Base-by-base conservation (phyloP, 441 rosid species). In the Erodium trifolium region DNA sequence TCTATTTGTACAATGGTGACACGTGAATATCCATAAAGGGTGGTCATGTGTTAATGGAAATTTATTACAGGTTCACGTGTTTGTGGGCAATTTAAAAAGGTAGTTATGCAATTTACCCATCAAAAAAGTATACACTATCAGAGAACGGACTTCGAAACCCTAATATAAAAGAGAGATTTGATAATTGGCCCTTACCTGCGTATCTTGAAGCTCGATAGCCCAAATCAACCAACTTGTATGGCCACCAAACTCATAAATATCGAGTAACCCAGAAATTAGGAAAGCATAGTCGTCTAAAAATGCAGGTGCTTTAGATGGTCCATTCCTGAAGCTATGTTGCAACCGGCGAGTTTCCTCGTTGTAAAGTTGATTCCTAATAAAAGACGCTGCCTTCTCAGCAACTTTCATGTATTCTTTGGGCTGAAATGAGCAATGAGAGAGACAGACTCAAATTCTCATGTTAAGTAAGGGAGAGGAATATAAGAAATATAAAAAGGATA, bases 221-320 rank as follows among this genome's bases (percentile, higher is more conserved):
- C 97, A 93, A 67, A 79, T 78, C 18, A 91, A 82, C 96, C 97
- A 93, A 17, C 75, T 29, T 2, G 73, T 73, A 16, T 73, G 83
- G 63, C 96, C 86, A 68, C 97, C 98, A 66, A 63, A 81, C 82
- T 89, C 96, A 17, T 86, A 93, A 34, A 93, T 82, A 83, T 93
- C 97, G 49, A 93, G 82, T 63, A 93, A 79, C 34, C 95, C 97
- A 67, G 89, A 72, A 78, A 93, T 88, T 39, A 93, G 82, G 80
- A 93, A 93, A 63, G 98, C 97, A 78, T 93, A 93, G 81, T 93
- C 98, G 51, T 93, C 98, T 78, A 93, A 71, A 72, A 93, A 93
- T 49, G 92, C 98, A 13, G 98, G 98, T 57, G 97, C 98, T 77
- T 77, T 89, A 0, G 97, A 87, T 47, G 98, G 97, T 65, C 96